Conservation (phyloP, 2,329 filamentous ascomycete genomes). For the Colletotrichum higginsianum region DNA sequence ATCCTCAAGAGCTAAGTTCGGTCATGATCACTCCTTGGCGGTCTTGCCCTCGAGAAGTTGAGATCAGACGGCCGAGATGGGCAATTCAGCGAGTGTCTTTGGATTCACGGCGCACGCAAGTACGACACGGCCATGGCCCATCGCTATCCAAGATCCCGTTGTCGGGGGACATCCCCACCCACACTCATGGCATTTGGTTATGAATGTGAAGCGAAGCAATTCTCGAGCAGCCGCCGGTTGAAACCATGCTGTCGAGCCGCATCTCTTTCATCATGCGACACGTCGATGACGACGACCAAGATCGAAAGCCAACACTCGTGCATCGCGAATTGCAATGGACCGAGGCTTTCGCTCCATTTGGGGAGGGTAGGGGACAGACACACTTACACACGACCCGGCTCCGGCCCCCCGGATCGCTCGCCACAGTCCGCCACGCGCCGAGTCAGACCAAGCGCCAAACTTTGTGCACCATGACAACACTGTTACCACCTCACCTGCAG, state of each 20-base stretch:
- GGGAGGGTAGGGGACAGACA: too few species aligned
- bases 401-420: slow-evolving; percentile 8
- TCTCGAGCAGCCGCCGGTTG: neutral
- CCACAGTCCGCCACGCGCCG: neutral
- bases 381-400: slow-evolving; percentile 1
- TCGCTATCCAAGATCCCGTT: slow-evolving; percentile 5
- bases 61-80: slow-evolving; percentile 15
- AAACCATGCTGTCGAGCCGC: neutral
- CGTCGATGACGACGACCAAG: neutral
- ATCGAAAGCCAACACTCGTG: slow-evolving; percentile 6
- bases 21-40: neutral
- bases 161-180: neutral
- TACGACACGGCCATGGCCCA: neutral
- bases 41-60: too few species aligned
- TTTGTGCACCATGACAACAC: neutral
- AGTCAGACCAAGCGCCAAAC: neutral
- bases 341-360: slow-evolving; percentile 1
- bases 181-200: too few species aligned
- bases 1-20: neutral
- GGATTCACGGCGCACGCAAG: neutral
- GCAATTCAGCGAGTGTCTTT: slow-evolving; percentile 3
- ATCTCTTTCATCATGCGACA: neutral
- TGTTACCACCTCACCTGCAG: slow-evolving; percentile 7
- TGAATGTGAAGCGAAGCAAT: too few species aligned
- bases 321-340: slow-evolving; percentile 11